phyloP scores from a whole-genome alignment of 306 rosid genomes.

The Chamaecrista fasciculata region DNA sequence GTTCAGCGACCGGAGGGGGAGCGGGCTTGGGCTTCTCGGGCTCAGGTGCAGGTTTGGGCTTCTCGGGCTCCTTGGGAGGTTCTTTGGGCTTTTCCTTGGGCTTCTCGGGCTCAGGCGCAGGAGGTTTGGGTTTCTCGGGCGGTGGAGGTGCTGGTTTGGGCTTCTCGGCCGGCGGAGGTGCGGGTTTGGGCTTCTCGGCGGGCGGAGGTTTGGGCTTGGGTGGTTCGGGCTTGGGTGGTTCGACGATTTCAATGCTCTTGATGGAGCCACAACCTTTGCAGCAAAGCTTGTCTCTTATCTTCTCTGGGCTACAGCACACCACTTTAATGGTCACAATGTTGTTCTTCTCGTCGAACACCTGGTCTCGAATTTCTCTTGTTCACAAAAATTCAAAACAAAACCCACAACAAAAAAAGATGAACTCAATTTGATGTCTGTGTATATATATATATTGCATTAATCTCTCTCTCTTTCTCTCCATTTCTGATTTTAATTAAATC shows the following conservation, averaged over 20 bases:
- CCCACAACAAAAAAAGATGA: conserved; percentile 11
- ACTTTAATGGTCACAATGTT: conserved; percentile 62
- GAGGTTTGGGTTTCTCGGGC: background rate
- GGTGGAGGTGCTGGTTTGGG: background rate
- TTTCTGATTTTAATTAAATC: no score
- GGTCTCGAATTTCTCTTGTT: conserved; percentile 86
- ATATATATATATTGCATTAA: no score
- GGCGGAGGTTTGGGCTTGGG: background rate
- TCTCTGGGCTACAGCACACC: conserved; percentile 78
- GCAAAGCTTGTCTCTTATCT: conserved; percentile 54
- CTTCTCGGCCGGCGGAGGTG: background rate
- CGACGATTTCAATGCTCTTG: conserved; percentile 62
- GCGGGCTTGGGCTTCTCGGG: background rate
- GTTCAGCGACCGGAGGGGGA: background rate
- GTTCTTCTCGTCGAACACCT: conserved; percentile 62
- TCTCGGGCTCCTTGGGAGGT: conserved; percentile 5
- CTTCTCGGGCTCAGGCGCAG: background rate
- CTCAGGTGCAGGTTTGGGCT: background rate
- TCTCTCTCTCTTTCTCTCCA: no score
- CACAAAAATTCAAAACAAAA: conserved; percentile 35
- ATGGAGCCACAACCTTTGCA: conserved; percentile 53
- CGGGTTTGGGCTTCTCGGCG: background rate
- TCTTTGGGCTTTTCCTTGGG: conserved; percentile 16
- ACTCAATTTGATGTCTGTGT: conserved; percentile 42
- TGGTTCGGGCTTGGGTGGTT: conserved; percentile 45